Evolutionary conservation across 2,329 filamentous ascomycete species (phyloP).

Genomic region (Hymenoscyphus fructigenus): DNA sequence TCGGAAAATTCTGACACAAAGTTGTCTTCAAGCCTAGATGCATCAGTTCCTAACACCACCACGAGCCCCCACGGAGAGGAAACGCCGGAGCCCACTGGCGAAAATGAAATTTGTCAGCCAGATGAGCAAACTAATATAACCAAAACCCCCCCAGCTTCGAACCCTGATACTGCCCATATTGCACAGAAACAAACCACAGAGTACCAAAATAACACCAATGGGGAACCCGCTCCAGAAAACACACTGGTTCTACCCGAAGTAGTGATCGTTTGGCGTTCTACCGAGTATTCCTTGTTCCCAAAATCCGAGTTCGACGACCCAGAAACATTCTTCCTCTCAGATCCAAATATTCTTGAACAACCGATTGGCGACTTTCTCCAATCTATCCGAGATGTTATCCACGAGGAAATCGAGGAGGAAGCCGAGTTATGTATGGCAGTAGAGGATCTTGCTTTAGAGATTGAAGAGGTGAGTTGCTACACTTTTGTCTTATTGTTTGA

Average conservation of each 20-base stretch:
- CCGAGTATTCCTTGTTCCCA: conserved; percentile 58
- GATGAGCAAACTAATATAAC: not conserved
- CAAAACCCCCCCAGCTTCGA: conserved; percentile 12
- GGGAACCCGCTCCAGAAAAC: not conserved
- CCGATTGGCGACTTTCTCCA: conserved; percentile 55
- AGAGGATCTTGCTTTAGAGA: conserved; percentile 52
- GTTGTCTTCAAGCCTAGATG: not conserved
- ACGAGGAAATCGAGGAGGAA: conserved; percentile 53
- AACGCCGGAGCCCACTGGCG: not conserved
- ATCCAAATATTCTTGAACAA: conserved; percentile 53
- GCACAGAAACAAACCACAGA: not conserved
- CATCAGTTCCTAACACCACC: not conserved
- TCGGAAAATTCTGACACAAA: not conserved
- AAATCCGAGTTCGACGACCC: conserved; percentile 51
- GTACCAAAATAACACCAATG: not conserved
- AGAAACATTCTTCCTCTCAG: conserved; percentile 55
- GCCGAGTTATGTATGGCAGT: conserved; percentile 58
- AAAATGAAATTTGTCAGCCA: not conserved
- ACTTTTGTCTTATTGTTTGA: not conserved
- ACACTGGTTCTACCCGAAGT: conserved; percentile 38
- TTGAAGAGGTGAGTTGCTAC: conserved; percentile 53
- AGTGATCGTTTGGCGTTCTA: conserved; percentile 53
- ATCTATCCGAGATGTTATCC: conserved; percentile 54
- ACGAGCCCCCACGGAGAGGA: not conserved
- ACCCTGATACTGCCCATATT: conserved; percentile 1